Evolutionary conservation across 805 yeast genomes (phyloP).

Genomic region (Candida tammaniensis): DNA sequence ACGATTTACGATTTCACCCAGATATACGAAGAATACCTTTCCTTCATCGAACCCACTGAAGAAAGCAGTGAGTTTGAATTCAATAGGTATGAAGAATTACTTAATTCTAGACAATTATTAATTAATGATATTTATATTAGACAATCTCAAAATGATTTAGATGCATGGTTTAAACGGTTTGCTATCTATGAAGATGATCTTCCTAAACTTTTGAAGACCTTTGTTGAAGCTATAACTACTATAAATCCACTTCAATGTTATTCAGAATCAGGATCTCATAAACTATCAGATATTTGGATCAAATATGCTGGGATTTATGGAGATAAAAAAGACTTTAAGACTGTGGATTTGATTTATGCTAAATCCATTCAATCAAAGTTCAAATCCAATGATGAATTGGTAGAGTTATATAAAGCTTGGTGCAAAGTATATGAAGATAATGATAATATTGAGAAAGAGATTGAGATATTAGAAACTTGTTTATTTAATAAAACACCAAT

Average conservation of each 20-base stretch:
- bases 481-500: slow-evolving; percentile 16
- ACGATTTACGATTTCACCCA: slow-evolving; percentile 61
- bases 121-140: slow-evolving; percentile 67
- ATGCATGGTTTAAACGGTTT: slow-evolving; percentile 67
- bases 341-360: slow-evolving; percentile 61
- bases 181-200: slow-evolving; percentile 40
- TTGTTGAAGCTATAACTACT: slow-evolving; percentile 60
- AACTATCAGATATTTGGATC: slow-evolving; percentile 65
- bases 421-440: slow-evolving; percentile 56
- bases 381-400: slow-evolving; percentile 58
- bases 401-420: slow-evolving; percentile 74
- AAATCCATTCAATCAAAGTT: slow-evolving; percentile 73
- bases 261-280: slow-evolving; percentile 19
- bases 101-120: slow-evolving; percentile 55
- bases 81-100: slow-evolving; percentile 51
- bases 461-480: slow-evolving; percentile 32
- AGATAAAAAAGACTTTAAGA: slow-evolving; percentile 47
- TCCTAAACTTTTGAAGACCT: slow-evolving; percentile 47
- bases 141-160: slow-evolving; percentile 58
- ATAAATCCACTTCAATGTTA: slow-evolving; percentile 57
- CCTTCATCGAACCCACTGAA: slow-evolving; percentile 23
- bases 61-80: slow-evolving; percentile 19
- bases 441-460: slow-evolving; percentile 41
- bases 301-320: slow-evolving; percentile 66
- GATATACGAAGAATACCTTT: slow-evolving; percentile 61